Evolutionary conservation across 805 yeast species (phyloP).

Genomic region (Saturnispora sanitii): DNA sequence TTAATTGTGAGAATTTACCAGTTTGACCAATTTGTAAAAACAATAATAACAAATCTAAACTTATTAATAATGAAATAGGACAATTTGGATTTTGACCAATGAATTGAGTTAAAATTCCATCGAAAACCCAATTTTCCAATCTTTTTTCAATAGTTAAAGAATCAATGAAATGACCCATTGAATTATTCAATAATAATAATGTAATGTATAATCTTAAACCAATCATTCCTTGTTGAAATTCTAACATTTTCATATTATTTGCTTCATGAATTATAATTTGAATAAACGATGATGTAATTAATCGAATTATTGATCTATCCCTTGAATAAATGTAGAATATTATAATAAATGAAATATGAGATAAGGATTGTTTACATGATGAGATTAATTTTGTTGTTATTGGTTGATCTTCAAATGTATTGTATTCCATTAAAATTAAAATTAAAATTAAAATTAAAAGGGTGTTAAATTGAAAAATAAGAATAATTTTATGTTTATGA

Average conservation of each 20-base stretch:
- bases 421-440: too few species aligned
- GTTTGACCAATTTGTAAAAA: constrained; percentile 1
- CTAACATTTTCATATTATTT: neutral
- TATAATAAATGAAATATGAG: neutral
- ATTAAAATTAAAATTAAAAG: too few species aligned
- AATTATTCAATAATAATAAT: neutral
- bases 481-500: too few species aligned
- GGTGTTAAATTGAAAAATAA: too few species aligned
- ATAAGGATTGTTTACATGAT: neutral
- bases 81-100: constrained; percentile 1
- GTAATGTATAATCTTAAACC: constrained; percentile 4
- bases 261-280: neutral
- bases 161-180: constrained; percentile 1
- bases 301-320: neutral
- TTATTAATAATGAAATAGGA: neutral
- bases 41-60: neutral
- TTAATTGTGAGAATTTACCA: neutral
- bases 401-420: too few species aligned
- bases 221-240: neutral
- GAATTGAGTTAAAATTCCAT: constrained; percentile 5
- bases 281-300: neutral
- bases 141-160: neutral
- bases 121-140: neutral
- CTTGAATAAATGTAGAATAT: neutral
- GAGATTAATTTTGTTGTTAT: too few species aligned